Evolutionary conservation across 139 green algal genomes (phyloP).

Genomic region (Tetradesmus obliquus): DNA sequence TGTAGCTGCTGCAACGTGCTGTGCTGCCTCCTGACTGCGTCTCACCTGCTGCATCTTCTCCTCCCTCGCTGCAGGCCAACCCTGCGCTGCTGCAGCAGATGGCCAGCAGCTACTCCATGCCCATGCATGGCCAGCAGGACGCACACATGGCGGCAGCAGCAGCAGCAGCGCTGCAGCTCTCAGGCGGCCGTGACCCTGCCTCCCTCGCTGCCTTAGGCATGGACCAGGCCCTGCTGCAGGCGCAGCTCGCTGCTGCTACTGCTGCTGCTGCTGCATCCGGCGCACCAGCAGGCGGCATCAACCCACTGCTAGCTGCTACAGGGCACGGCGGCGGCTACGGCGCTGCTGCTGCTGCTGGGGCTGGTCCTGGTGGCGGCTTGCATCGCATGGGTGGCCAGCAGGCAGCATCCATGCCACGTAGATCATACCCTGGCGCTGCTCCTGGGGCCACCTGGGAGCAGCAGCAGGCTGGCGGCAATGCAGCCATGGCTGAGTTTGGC

Average conservation of each 20-base stretch:
- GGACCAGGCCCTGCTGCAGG: neutral
- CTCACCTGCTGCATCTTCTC: neutral
- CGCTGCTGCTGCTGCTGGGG: neutral
- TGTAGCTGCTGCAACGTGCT: neutral
- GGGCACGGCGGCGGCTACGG: neutral
- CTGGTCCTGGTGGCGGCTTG: neutral
- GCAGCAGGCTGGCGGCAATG: neutral
- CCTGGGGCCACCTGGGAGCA: neutral
- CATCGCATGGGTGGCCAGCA: neutral
- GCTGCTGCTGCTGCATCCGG: neutral
- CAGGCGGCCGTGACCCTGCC: neutral
- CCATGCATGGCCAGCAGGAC: slow-evolving; percentile 18
- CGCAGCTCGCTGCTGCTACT: neutral
- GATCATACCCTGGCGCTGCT: neutral
- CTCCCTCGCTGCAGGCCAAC: neutral
- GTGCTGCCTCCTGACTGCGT: neutral
- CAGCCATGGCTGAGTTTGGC: neutral
- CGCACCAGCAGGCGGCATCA: neutral
- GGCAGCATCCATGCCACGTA: neutral
- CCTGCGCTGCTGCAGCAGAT: slow-evolving; percentile 23
- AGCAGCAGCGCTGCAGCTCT: slow-evolving; percentile 21
- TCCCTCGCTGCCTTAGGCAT: neutral
- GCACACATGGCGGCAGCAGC: neutral
- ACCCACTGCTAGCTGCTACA: neutral
- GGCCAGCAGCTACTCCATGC: neutral